Conservation (phyloP, 331 rosid species). For the Erythrophleum ivorense region DNA sequence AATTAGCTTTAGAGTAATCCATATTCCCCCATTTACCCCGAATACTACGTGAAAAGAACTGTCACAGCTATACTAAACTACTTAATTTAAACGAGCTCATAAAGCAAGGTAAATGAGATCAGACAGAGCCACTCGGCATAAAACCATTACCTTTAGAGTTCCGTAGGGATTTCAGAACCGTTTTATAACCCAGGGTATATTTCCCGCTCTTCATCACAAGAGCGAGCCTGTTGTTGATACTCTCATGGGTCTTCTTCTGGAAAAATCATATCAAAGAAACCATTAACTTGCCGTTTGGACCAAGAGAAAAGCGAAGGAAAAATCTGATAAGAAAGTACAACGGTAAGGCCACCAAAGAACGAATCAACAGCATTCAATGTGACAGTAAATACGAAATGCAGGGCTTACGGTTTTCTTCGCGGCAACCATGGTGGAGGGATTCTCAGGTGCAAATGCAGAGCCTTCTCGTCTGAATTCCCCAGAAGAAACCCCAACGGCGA, state of each 20-base stretch:
- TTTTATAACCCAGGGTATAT: constrained; percentile 76
- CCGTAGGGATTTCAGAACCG: constrained; percentile 83
- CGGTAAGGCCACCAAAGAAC: neutral
- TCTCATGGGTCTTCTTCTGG: constrained; percentile 93
- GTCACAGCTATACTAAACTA: neutral
- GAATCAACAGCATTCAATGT: neutral
- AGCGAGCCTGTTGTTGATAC: constrained; percentile 86
- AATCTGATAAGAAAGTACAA: neutral
- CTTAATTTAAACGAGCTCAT: neutral
- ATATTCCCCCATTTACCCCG: neutral
- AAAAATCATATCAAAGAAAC: constrained; percentile 4
- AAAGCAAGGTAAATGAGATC: neutral
- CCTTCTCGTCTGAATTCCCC: neutral
- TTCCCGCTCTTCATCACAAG: constrained; percentile 93
- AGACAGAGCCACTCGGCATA: neutral
- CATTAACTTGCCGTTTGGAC: neutral
- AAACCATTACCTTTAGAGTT: constrained; percentile 67
- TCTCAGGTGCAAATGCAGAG: neutral
- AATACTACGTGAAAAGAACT: neutral
- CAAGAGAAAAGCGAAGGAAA: neutral
- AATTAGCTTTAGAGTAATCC: neutral
- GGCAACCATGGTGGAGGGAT: constrained; percentile 54
- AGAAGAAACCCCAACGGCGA: neutral
- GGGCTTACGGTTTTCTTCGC: constrained; percentile 67
- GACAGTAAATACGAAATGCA: neutral